Percentiles rank a stretch among this genome's conserved stretches.
These are phyloP conservation scores for Populus hybrid DNA, from an alignment of 441 rosid species.

Conservation along the genomic window DNA sequence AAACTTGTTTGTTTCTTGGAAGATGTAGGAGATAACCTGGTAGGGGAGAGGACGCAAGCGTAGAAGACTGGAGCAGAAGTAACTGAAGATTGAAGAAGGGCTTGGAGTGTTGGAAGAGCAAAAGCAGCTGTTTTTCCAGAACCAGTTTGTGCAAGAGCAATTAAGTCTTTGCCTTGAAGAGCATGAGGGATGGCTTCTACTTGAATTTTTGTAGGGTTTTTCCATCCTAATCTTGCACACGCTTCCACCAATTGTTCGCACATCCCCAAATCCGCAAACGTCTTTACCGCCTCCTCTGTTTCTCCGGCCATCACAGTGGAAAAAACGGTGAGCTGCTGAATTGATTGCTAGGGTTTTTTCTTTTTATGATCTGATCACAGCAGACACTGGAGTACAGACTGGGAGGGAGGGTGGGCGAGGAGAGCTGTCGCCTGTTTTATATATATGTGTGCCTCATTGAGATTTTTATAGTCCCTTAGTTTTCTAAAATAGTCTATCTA, in stretches of 20 bases:
- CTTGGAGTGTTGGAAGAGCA: slow-evolving; percentile 84
- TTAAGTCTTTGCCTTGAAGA: slow-evolving; percentile 90
- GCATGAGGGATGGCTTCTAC: slow-evolving; percentile 86
- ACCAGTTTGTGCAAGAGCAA: slow-evolving; percentile 95
- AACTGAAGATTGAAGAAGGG: slow-evolving; percentile 61
- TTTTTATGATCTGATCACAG: too few species aligned
- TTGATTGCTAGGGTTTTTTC: too few species aligned
- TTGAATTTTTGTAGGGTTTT: slow-evolving; percentile 73
- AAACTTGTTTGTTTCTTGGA: too few species aligned
- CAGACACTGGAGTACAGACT: too few species aligned
- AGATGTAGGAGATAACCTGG: slow-evolving; percentile 41
- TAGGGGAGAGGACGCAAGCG: slow-evolving; percentile 90
- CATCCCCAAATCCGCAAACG: slow-evolving; percentile 68
- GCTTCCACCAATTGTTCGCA: slow-evolving; percentile 71
- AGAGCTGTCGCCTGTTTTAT: too few species aligned
- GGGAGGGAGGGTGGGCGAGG: too few species aligned
- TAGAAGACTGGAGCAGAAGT: slow-evolving; percentile 73
- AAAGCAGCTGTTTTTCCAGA: slow-evolving; percentile 98
- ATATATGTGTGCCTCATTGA: too few species aligned
- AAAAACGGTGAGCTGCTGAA: too few species aligned
- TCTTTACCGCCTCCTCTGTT: slow-evolving; percentile 49
- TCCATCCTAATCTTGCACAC: slow-evolving; percentile 76
- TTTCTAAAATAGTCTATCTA: too few species aligned
- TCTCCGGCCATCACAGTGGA: slow-evolving; percentile 18
- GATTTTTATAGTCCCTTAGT: too few species aligned